Evolutionary conservation across 768 basidiomycete genomes (phyloP), one percentile per base, ranked within the genome.

Genomic region (Rhizopogon salebrosus): DNA sequence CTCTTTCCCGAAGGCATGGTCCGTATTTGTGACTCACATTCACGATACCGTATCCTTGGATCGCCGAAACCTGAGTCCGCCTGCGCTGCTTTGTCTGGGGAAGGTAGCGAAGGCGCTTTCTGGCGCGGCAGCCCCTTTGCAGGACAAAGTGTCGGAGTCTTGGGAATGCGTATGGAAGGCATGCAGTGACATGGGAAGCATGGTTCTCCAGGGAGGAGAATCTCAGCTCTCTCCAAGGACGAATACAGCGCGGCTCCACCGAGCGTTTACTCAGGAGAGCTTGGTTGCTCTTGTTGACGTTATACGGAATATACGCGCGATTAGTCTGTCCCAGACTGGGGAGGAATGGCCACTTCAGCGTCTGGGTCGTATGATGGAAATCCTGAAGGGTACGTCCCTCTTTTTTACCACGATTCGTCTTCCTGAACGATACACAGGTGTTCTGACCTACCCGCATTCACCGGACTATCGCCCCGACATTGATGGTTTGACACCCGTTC

Each of bases 401-500:
- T 41, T 20, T 18, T 13, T 10, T 31, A 26, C 18, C 18, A 9
- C 35, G 8, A 23, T 23, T n/a, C 3, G 16, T 35, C 18, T 2
- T 38, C 2, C 11, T 18, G 11, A 20, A 23, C 57, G 20, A 49
- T 49, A 20, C 26, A 14, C 57, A 89, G 88, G 84, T 24, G 76
- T 88, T 34, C 71, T 90, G 58, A 94, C 89, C 0, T 97, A 97
- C 62, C 73, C 84, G 2, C 75, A 76, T 52, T 94, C 91, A 0
- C 84, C 88, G 13, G 92, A 95, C 62, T 95, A 92, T 65, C 76
- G 93, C 38, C 87, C 90, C 1, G 95, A 99, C 60, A 75, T 94
- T 38, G 95, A 98, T 62, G 68, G 73, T 20, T 74, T 98, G 35
- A 82, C 83, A 20, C 88, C 91, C 39, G 80, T 92, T 6, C 90